Evolutionary conservation across 2,329 filamentous ascomycete genomes (phyloP).

Genomic region (Verticillium klebahnii): DNA sequence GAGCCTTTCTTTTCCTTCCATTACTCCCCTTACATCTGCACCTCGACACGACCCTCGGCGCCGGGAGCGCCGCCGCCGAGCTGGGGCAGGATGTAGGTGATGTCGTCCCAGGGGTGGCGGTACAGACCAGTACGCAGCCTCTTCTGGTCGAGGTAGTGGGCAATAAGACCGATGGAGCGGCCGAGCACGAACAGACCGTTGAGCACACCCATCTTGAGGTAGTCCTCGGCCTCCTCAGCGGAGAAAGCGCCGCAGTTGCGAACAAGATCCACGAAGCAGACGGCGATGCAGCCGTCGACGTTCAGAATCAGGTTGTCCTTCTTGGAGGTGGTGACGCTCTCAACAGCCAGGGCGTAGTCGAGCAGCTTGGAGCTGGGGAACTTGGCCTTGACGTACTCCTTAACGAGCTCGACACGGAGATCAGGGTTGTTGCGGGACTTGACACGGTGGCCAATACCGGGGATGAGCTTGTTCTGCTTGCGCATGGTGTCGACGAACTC

Average conservation of each 20-base stretch:
- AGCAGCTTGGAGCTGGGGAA: constrained; percentile 98
- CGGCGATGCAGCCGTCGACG: constrained; percentile 95
- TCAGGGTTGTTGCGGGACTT: constrained; percentile 99
- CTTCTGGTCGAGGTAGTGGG: constrained; percentile 99
- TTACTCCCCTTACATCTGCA: constrained; percentile 57
- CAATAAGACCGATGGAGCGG: constrained; percentile 97
- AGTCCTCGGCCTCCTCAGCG: constrained; percentile 94
- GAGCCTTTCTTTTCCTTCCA: not conserved
- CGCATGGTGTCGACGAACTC: constrained; percentile 99
- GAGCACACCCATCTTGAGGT: constrained; percentile 97
- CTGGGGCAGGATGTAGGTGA: constrained; percentile 87
- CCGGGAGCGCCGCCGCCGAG: constrained; percentile 68
- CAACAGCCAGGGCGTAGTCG: constrained; percentile 96
- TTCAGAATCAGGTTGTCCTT: constrained; percentile 99
- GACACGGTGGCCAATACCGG: constrained; percentile 97
- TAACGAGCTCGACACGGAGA: constrained; percentile 98
- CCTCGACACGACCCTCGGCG: constrained; percentile 83
- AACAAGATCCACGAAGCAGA: constrained; percentile 97
- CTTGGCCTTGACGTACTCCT: constrained; percentile 96
- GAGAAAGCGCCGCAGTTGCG: constrained; percentile 98
- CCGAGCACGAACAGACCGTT: constrained; percentile 99
- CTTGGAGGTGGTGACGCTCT: constrained; percentile 98
- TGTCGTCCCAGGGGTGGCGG: constrained; percentile 98
- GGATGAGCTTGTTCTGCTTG: constrained; percentile 99
- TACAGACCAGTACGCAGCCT: constrained; percentile 96